Percentiles rank a stretch among this genome's conserved stretches.
Evolutionary conservation across 495 filamentous ascomycete genomes (phyloP).

Genomic region (Aspergillus bertholletiae): DNA sequence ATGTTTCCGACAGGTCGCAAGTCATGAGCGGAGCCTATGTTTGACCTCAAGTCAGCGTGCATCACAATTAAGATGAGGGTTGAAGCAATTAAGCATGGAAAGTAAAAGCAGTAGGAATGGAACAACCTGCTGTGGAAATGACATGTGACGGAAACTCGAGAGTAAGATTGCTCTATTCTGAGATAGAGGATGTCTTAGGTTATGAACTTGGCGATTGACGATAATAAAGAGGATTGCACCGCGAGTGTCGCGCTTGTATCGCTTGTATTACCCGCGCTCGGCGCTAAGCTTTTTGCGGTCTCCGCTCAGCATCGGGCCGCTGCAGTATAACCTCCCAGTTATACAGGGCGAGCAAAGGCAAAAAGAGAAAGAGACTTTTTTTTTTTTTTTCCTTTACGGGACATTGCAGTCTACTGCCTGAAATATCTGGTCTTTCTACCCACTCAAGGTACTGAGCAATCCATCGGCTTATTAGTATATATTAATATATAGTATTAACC

Average conservation of each 20-base stretch:
- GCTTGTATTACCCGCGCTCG: slow-evolving; percentile 1
- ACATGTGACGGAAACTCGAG: slow-evolving; percentile 10
- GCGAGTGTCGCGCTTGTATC: slow-evolving; percentile 9
- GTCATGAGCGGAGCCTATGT: slow-evolving; percentile 36
- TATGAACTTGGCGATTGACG: background rate
- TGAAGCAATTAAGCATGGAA: background rate
- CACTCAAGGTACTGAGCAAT: no score
- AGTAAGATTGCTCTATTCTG: background rate
- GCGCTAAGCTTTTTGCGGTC: slow-evolving; percentile 5
- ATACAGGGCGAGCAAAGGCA: no score
- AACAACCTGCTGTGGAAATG: slow-evolving; percentile 16
- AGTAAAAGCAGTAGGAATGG: background rate
- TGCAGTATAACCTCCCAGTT: no score
- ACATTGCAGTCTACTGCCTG: no score
- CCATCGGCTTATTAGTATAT: no score
- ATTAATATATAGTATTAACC: no score
- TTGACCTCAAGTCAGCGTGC: slow-evolving; percentile 16
- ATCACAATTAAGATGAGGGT: background rate
- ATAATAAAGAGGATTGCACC: slow-evolving; percentile 1
- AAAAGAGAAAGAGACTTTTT: no score
- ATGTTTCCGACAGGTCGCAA: slow-evolving; percentile 30
- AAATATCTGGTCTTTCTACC: no score
- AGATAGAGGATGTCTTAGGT: background rate
- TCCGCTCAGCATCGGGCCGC: background rate
- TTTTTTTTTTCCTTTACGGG: no score